Percentiles rank a stretch among this genome's conserved stretches.
These are phyloP conservation scores for Candida argentea DNA, from an alignment of 805 yeast species.

Conservation along the genomic window DNA sequence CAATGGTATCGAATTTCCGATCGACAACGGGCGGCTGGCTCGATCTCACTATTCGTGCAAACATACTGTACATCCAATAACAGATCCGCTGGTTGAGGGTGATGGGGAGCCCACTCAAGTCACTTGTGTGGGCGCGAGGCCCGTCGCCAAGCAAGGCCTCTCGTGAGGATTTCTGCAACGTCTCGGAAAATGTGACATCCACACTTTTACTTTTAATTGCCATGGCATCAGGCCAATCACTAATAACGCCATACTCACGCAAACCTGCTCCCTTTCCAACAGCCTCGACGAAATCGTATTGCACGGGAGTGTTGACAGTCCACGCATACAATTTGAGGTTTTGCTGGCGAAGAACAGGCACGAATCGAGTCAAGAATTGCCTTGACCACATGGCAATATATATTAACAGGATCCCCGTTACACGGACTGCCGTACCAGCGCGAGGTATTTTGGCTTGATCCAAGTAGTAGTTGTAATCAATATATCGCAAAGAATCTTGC, in stretches of 20 bases:
- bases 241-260: slow-evolving; percentile 24
- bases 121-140: no score
- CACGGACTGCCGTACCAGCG: slow-evolving; percentile 8
- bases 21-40: no score
- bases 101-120: no score
- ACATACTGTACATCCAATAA: no score
- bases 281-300: slow-evolving; percentile 21
- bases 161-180: no score
- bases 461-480: slow-evolving; percentile 26
- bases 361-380: slow-evolving; percentile 23
- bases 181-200: no score
- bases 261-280: slow-evolving; percentile 16
- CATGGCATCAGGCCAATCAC: slow-evolving; percentile 29
- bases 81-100: no score
- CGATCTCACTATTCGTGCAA: no score
- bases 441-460: slow-evolving; percentile 11
- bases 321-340: slow-evolving; percentile 25
- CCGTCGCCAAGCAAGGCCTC: no score
- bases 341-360: slow-evolving; percentile 25
- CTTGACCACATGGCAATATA: slow-evolving; percentile 29
- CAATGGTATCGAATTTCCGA: no score
- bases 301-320: slow-evolving; percentile 30
- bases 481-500: slow-evolving; percentile 20
- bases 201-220: slow-evolving; percentile 1
- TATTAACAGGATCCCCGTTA: slow-evolving; percentile 27